Base-by-base conservation (phyloP, 768 basidiomycete genomes). In the Tremella yokohamensis region DNA sequence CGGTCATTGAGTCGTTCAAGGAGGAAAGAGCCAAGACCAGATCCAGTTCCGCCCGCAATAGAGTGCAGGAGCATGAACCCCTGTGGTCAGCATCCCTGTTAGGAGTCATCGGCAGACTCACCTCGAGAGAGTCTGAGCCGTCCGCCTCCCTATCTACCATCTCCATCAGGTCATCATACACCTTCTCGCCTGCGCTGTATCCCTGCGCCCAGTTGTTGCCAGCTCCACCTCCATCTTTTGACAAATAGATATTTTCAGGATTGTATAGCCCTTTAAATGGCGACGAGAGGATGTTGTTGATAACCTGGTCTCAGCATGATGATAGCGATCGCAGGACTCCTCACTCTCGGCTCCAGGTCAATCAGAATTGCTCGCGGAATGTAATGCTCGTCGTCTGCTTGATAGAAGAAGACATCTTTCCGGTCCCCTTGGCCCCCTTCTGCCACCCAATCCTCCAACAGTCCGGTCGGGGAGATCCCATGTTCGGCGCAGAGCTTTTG, bases 311-410 rank as follows among this genome's bases (percentile, higher is more conserved):
- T 34, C 29, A 34, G 29, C 29, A 6, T 4, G 29, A 34, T 11
- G 29, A 34, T 11, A 34, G 6, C 29, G 29, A 4, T 11, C 29
- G 44, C 22, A 8, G 9, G 18, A 80, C 85, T 75, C 71, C 85
- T 75, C 71, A 96, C 94, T 75, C 96, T 83, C 18, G 96, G 96
- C 74, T 99, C 96, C 24, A 96, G 83, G 78, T 99, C 96, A 40
- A 76, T 85, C 39, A 99, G 82, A 61, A 99, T 94, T 3, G 96
- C 90, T 52, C 96, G 84, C 1, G 96, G 96, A 59, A 99, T 93
- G 77, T 98, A 99, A 70, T 96, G 93, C 76, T 98, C 96, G 71
- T 99, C 96, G 75, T 99, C 96, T n/a, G 96, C 96, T 77, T 98
- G 94, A 76, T 99, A 98, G 80, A 99, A 99, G 79, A 99, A 99